Evolutionary conservation across 306 rosid genomes (phyloP), one percentile per base, ranked within the genome.

Genomic region (Albizia julibrissin): DNA sequence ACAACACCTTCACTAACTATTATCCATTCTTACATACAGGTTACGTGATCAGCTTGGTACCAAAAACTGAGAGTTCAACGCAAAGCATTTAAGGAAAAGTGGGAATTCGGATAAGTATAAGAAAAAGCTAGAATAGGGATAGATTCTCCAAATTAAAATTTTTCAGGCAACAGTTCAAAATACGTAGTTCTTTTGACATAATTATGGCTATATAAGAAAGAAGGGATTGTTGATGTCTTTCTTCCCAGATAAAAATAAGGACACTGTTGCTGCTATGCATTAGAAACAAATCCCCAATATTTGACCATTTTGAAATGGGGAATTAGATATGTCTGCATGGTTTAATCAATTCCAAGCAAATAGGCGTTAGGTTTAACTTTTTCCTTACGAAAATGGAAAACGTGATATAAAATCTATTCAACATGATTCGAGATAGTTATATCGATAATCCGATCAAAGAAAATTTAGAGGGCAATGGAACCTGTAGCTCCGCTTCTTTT

Each of bases 81-180:
- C 19, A 76, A 75, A 76, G 39, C 65, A 78, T 64, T 76, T 82
- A 19, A 72, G 21, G 44, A 58, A 65, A 65, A 64, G 46, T 72
- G 49, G 33, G 42, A 47, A 65, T 73, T 72, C 66, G 42, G 44
- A 67, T 46, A 75, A 56, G 78, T 33, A 42, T 21, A 10, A 31
- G 46, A 62, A 64, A 62, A 42, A 56, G 66, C 66, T 73, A 58
- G 33, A 29, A 76, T 34, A 29, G 56, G 76, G 71, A 82, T 68
- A 69, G 64, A 50, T 72, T 78, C n/a, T n/a, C 49, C 64, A 83
- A 64, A 69, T 52, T 52, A 49, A 19, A 71, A 24, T n/a, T 64
- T 13, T 24, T 40, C 27, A 65, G 46, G 56, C 33, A 40, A 42
- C 22, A 26, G 71, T 61, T 69, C 59, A 67, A 68, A 74, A 27